A percentile compares a stretch with the other conserved stretches of the same genome.
Evolutionary conservation across 495 filamentous ascomycete genomes (phyloP).

Genomic region (Penicillium arizonense): DNA sequence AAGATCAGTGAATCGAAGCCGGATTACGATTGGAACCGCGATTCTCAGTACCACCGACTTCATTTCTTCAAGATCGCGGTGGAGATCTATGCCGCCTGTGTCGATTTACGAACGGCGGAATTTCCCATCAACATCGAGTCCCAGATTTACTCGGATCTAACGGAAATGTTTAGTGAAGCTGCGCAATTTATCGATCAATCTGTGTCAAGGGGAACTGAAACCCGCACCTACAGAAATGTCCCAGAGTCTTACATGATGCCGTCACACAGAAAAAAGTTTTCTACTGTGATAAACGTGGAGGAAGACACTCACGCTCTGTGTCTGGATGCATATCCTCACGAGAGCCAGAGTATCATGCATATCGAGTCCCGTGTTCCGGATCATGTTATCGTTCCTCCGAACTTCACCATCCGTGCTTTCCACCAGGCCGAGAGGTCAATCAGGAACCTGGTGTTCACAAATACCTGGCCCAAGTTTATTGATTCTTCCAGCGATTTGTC

Average conservation of each 20-base stretch:
- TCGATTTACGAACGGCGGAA: constrained; percentile 42
- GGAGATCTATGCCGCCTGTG: constrained; percentile 49
- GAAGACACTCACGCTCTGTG: constrained; percentile 11
- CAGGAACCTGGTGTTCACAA: constrained; percentile 58
- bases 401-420: constrained; percentile 47
- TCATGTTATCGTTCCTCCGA: constrained; percentile 32
- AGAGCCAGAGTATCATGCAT: constrained; percentile 9
- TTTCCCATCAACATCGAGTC: constrained; percentile 57
- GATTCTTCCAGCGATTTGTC: constrained; percentile 10
- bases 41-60: constrained; percentile 32
- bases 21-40: constrained; percentile 21
- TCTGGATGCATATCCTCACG: constrained; percentile 5
- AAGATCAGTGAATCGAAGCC: constrained; percentile 1
- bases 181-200: background rate
- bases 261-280: constrained; percentile 4
- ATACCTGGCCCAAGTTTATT: constrained; percentile 61
- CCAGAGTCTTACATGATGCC: constrained; percentile 4
- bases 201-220: no score
- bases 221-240: background rate
- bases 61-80: constrained; percentile 32
- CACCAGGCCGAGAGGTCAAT: constrained; percentile 52
- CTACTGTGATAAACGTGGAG: background rate
- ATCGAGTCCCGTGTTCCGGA: constrained; percentile 12
- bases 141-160: constrained; percentile 32
- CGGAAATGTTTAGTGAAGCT: constrained; percentile 37